Base-by-base conservation (phyloP, 192 early-diverging fungal genomes). In the Cetraspora pellucida region DNA sequence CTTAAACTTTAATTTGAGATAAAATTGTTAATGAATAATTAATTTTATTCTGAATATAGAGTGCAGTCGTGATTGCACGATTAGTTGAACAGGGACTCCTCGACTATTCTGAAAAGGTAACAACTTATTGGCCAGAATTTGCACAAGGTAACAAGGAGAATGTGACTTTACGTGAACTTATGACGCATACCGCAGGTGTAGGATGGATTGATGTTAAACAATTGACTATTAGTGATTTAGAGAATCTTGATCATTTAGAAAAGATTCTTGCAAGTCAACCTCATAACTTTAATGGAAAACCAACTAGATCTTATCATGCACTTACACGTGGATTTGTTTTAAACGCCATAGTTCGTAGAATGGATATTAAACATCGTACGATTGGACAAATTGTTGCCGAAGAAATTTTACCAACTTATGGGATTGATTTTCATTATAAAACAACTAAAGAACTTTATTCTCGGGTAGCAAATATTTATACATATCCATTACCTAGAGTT, bases 111-210 rank as follows among this genome's bases (percentile, higher is more conserved):
- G 81, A 83, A 47, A 79, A 70, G 17, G 83, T 94, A 27, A 60
- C 84, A 1, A 78, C 83, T 8, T 87, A 89, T 74, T 94, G 92
- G 92, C 91, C 92, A 2, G 91, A 93, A 76, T 94, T 94, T 81
- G 91, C 84, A 6, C 82, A 82, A 60, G 89, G 89, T 10, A 88
- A 88, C 55, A 94, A 94, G 78, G 80, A 89, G 49, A 77, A 93
- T 43, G 88, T 94, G 19, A 90, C 90, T 1, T 16, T 94, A 44
- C 73, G 65, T 2, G 83, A 87, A 71, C 64, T 94, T 46, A 85
- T 94, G 80, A 81, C 79, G 43, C 91, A 94, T 72, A 81, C 82
- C 16, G 89, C 82, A 23, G 91, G 92, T 23, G 90, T 94, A 10
- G 82, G 87, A 17, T 88, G 59, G 45, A 71, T 94, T 14, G 88